Percentiles rank a stretch among this genome's conserved stretches.
Conservation (phyloP, 768 basidiomycete genomes). For the Russula griseocarnosa region DNA sequence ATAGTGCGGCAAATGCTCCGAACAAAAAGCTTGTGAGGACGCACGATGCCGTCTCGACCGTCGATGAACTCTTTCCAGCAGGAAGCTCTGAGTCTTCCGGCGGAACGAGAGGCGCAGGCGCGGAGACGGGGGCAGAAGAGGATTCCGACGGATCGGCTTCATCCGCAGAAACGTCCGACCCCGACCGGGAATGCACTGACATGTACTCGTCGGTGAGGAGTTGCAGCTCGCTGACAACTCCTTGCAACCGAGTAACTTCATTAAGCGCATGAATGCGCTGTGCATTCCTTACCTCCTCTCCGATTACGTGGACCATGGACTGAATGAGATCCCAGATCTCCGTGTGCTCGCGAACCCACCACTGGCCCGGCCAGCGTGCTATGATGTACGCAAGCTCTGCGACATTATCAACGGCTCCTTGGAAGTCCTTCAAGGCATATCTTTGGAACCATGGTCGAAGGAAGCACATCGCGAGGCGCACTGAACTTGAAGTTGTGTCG, state of each 20-base stretch:
- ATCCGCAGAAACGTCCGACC: slow-evolving; percentile 26
- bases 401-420: slow-evolving; percentile 38
- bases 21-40: slow-evolving; percentile 57
- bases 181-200: slow-evolving; percentile 29
- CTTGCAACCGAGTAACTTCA: slow-evolving; percentile 48
- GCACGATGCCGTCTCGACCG: slow-evolving; percentile 41
- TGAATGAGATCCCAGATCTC: slow-evolving; percentile 59
- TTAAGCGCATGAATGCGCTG: slow-evolving; percentile 40
- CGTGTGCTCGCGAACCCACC: slow-evolving; percentile 61
- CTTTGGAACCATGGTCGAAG: slow-evolving; percentile 67
- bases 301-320: slow-evolving; percentile 55
- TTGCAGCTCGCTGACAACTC: slow-evolving; percentile 49
- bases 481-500: slow-evolving; percentile 64
- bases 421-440: slow-evolving; percentile 41
- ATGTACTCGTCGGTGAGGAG: slow-evolving; percentile 42
- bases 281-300: slow-evolving; percentile 59
- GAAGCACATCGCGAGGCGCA: slow-evolving; percentile 62
- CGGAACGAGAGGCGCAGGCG: slow-evolving; percentile 27
- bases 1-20: slow-evolving; percentile 52
- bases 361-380: slow-evolving; percentile 57
- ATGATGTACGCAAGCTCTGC: slow-evolving; percentile 38
- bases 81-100: slow-evolving; percentile 21
- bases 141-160: slow-evolving; percentile 8
- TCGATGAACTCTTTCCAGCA: slow-evolving; percentile 25
- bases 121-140: slow-evolving; percentile 15